These are phyloP conservation scores for Thinopyrum obtusiflorum DNA, from an alignment of 202 grass and related monocot genomes.

Conservation along the genomic window DNA sequence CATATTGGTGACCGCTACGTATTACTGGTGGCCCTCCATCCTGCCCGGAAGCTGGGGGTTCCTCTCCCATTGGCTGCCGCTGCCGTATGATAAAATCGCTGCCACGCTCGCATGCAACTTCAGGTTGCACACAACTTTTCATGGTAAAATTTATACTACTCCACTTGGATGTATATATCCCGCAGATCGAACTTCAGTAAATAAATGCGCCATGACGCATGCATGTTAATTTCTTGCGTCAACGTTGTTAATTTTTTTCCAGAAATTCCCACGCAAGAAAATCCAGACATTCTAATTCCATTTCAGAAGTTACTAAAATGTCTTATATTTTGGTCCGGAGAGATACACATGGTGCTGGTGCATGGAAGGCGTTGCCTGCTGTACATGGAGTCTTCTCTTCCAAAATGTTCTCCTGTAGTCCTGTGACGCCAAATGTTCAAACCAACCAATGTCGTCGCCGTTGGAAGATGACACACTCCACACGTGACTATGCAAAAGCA, in stretches of 20 bases:
- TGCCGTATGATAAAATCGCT: background rate
- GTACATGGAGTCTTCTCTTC: background rate
- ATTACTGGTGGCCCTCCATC: background rate
- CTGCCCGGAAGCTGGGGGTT: background rate
- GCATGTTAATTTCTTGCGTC: no score
- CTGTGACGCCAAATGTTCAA: slow-evolving; percentile 8
- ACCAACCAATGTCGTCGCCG: background rate
- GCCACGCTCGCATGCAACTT: background rate
- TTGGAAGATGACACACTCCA: slow-evolving; percentile 32
- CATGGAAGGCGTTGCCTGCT: background rate
- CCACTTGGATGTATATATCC: background rate
- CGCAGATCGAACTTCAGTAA: background rate
- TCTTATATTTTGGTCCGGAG: no score
- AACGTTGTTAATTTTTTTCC: no score
- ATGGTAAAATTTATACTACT: background rate
- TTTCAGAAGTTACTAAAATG: no score
- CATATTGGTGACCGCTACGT: background rate
- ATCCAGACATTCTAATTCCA: no score
- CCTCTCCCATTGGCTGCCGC: background rate
- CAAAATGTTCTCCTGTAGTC: background rate
- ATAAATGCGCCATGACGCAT: no score
- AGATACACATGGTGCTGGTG: background rate
- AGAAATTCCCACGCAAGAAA: no score
- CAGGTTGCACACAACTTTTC: background rate
- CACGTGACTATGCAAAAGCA: background rate